Evolutionary conservation across 495 filamentous ascomycete species (phyloP).

Genomic region (Penicillium silybi): DNA sequence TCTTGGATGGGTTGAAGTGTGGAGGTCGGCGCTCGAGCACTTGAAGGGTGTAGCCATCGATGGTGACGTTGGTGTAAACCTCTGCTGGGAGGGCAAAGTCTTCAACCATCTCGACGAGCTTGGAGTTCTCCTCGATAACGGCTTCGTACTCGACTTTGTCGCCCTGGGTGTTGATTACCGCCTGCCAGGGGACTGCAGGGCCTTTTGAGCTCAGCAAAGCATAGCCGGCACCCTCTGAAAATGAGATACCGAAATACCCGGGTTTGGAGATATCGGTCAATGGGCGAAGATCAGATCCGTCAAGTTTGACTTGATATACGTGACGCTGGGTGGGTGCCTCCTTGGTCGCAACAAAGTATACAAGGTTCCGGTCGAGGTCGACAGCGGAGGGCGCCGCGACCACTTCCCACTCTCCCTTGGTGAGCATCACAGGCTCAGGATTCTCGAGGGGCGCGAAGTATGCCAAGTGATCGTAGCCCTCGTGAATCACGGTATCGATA

Average conservation of each 20-base stretch:
- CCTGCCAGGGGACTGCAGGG: constrained; percentile 87
- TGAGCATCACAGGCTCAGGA: constrained; percentile 74
- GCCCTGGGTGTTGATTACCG: constrained; percentile 77
- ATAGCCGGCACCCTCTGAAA: constrained; percentile 77
- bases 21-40: constrained; percentile 87
- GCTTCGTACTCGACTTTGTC: constrained; percentile 59
- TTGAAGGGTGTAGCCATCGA: constrained; percentile 76
- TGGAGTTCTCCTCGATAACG: constrained; percentile 71
- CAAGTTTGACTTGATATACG: constrained; percentile 83
- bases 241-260: constrained; percentile 82
- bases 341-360: constrained; percentile 88
- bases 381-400: constrained; percentile 82
- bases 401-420: constrained; percentile 89
- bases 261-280: constrained; percentile 74
- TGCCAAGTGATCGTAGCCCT: constrained; percentile 85
- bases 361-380: constrained; percentile 76
- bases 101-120: constrained; percentile 62
- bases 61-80: constrained; percentile 77
- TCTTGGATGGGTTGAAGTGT: constrained; percentile 78
- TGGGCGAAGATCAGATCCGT: constrained; percentile 63
- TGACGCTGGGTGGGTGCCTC: constrained; percentile 85
- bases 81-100: constrained; percentile 80
- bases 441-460: constrained; percentile 94
- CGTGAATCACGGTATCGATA: constrained; percentile 83
- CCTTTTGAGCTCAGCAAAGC: constrained; percentile 78